A percentile compares a stretch with the other conserved stretches of the same genome.
Evolutionary conservation across 2,329 filamentous ascomycete genomes (phyloP).

Genomic region (Lojkania enalia): DNA sequence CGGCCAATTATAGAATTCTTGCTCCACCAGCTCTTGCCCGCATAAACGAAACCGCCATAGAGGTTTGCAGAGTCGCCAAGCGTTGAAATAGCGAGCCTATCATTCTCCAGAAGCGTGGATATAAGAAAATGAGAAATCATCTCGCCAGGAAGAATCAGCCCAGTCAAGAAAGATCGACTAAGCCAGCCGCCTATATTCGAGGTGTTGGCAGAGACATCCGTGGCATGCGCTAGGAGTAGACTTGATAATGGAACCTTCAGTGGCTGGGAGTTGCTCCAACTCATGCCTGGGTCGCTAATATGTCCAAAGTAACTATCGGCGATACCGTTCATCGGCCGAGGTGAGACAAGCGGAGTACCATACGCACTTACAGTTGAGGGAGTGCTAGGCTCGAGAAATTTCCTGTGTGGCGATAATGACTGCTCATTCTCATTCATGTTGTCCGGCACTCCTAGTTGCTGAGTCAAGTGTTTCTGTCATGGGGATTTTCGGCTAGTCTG

Average conservation of each 20-base stretch:
- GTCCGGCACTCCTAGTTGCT: slow-evolving; percentile 38
- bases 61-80: slow-evolving; percentile 57
- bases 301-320: slow-evolving; percentile 43
- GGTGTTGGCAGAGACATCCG: slow-evolving; percentile 18
- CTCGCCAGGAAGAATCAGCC: slow-evolving; percentile 59
- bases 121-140: slow-evolving; percentile 59
- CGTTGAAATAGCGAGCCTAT: slow-evolving; percentile 50
- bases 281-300: slow-evolving; percentile 27
- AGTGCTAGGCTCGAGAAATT: slow-evolving; percentile 28
- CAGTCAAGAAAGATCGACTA: slow-evolving; percentile 59
- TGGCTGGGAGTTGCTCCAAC: slow-evolving; percentile 31
- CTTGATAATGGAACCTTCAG: slow-evolving; percentile 37
- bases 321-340: slow-evolving; percentile 29
- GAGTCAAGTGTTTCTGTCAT: slow-evolving; percentile 42
- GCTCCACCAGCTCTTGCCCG: slow-evolving; percentile 59
- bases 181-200: slow-evolving; percentile 56
- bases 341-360: slow-evolving; percentile 44
- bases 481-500: too few relatives aligned
- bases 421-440: slow-evolving; percentile 18
- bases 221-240: slow-evolving; percentile 17
- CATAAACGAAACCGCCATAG: slow-evolving; percentile 59
- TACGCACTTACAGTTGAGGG: slow-evolving; percentile 42
- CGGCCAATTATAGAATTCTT: slow-evolving; percentile 59
- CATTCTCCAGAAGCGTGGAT: slow-evolving; percentile 59
- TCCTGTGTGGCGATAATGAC: slow-evolving; percentile 23